These are phyloP conservation scores for Paramarasmius palmivorus DNA, from an alignment of 1,284 basidiomycete genomes.

Conservation along the genomic window DNA sequence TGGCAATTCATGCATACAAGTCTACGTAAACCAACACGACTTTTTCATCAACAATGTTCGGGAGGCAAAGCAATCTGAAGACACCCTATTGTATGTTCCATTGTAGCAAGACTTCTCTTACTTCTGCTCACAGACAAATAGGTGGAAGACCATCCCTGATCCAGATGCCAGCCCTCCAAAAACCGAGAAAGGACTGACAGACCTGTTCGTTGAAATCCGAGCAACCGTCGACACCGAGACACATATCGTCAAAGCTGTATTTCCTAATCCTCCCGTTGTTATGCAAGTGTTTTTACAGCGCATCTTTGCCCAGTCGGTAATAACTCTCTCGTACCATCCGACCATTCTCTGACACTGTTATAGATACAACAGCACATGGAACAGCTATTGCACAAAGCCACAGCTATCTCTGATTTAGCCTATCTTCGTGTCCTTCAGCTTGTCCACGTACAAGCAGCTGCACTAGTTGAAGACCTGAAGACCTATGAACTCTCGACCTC, in stretches of 20 bases:
- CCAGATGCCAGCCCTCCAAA: constrained; percentile 82
- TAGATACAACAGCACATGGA: constrained; percentile 97
- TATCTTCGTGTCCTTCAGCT: constrained; percentile 92
- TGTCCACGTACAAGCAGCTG: constrained; percentile 78
- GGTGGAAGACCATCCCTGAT: constrained; percentile 82
- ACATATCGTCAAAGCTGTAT: constrained; percentile 98
- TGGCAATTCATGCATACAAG: constrained; percentile 93
- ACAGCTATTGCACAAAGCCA: constrained; percentile 74
- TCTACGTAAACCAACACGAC: constrained; percentile 99
- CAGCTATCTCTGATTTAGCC: constrained; percentile 81
- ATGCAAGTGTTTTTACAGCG: constrained; percentile 99
- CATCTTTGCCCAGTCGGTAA: constrained; percentile 95
- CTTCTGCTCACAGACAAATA: constrained; percentile 29
- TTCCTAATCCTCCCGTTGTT: constrained; percentile 95
- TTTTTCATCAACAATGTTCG: constrained; percentile 94
- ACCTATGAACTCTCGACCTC: constrained; percentile 82
- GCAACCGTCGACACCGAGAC: constrained; percentile 93
- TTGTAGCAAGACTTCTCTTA: constrained; percentile 1
- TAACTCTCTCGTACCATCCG: constrained; percentile 25
- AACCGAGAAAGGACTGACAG: constrained; percentile 77
- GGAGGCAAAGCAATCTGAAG: constrained; percentile 57
- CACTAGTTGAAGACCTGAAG: constrained; percentile 91
- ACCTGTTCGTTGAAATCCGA: constrained; percentile 87
- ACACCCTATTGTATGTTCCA: constrained; percentile 59
- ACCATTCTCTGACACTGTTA: constrained; percentile 12